These are phyloP conservation scores for Stagonosporopsis vannaccii DNA, from an alignment of 2,329 filamentous ascomycete genomes.

Conservation along the genomic window DNA sequence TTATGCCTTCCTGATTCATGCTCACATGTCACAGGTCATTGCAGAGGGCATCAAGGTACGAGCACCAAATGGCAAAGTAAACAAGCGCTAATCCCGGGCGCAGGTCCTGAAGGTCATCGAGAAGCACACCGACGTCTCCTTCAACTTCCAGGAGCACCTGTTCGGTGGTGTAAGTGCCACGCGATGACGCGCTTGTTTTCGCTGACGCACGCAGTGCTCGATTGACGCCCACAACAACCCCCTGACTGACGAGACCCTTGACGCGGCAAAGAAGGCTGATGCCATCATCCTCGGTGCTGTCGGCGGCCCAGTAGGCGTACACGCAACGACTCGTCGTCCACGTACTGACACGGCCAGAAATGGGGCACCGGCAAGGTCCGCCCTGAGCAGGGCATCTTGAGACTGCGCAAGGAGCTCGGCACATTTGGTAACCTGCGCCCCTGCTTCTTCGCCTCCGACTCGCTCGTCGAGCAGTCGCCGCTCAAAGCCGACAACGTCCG, in stretches of 20 bases:
- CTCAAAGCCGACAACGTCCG: conserved; percentile 85
- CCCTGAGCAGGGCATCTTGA: conserved; percentile 90
- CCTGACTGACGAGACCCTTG: conserved; percentile 82
- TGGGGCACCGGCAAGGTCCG: conserved; percentile 90
- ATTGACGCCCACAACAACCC: conserved; percentile 83
- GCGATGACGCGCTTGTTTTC: not conserved
- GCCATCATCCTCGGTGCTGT: conserved; percentile 93
- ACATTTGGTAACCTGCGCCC: conserved; percentile 96
- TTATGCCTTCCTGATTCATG: conserved; percentile 4
- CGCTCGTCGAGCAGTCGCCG: conserved; percentile 81
- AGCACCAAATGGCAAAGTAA: not conserved
- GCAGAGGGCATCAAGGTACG: conserved; percentile 84
- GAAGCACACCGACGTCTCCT: conserved; percentile 75
- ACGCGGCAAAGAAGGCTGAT: conserved; percentile 82
- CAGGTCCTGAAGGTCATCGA: conserved; percentile 83
- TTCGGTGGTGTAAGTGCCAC: conserved; percentile 80
- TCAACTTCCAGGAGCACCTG: conserved; percentile 89
- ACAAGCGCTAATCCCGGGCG: not conserved
- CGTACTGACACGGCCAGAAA: conserved; percentile 61
- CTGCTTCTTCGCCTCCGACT: conserved; percentile 92
- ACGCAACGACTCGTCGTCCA: not conserved
- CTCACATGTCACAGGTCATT: conserved; percentile 68
- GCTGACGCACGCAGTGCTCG: conserved; percentile 69
- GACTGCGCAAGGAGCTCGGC: conserved; percentile 89
- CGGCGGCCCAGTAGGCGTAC: conserved; percentile 75